These are phyloP conservation scores for Pestalotiopsis sp. DNA, from an alignment of 2,329 filamentous ascomycete genomes.

Conservation along the genomic window DNA sequence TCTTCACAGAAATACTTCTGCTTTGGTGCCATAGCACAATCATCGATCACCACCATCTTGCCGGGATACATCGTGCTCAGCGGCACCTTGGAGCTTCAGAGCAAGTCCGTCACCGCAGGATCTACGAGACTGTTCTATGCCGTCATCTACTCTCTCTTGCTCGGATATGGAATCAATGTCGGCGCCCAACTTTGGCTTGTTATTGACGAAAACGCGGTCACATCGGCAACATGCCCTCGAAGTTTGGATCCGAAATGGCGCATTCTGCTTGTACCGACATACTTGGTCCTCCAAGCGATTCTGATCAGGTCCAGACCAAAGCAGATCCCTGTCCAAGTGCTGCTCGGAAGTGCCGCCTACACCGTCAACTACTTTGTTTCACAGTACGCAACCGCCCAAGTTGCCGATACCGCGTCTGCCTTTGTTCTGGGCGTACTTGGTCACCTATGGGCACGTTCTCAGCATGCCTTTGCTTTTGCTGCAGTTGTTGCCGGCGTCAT, in stretches of 20 bases:
- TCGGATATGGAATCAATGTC: constrained; percentile 70
- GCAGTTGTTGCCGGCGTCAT: constrained; percentile 18
- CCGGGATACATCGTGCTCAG: constrained; percentile 63
- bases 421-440: constrained; percentile 17
- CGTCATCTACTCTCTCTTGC: constrained; percentile 72
- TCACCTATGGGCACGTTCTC: constrained; percentile 18
- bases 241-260: constrained; percentile 40
- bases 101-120: constrained; percentile 68
- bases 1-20: constrained; percentile 54
- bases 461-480: constrained; percentile 17
- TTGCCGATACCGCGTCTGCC: constrained; percentile 17
- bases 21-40: constrained; percentile 67
- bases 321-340: constrained; percentile 19
- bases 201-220: constrained; percentile 42
- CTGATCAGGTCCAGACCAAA: constrained; percentile 15
- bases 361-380: constrained; percentile 21
- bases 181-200: constrained; percentile 46
- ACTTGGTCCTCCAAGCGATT: constrained; percentile 62
- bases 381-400: constrained; percentile 18
- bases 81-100: constrained; percentile 65
- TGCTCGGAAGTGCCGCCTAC: constrained; percentile 19
- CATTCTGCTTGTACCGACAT: constrained; percentile 75
- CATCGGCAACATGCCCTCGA: constrained; percentile 31
- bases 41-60: constrained; percentile 67
- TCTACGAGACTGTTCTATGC: constrained; percentile 76